Conservation (phyloP, 805 yeast species). For the Kluyveromyces starmeri region DNA sequence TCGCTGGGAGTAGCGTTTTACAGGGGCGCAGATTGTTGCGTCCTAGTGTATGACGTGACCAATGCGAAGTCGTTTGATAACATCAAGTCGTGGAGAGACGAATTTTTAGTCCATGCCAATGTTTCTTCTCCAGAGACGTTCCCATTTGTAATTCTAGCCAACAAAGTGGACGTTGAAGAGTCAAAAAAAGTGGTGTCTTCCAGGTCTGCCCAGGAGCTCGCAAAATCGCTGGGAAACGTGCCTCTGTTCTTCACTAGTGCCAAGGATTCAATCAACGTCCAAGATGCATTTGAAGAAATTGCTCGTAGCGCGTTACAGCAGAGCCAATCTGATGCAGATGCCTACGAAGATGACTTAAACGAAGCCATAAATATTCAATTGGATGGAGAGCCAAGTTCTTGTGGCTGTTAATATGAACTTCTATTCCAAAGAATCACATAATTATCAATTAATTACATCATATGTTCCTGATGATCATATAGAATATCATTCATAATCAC, state of each 20-base stretch:
- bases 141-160: constrained; percentile 92
- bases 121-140: constrained; percentile 89
- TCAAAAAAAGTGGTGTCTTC: constrained; percentile 62
- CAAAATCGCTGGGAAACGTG: constrained; percentile 59
- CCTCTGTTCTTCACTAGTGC: constrained; percentile 98
- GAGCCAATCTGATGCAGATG: constrained; percentile 60
- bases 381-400: constrained; percentile 68
- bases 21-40: constrained; percentile 97
- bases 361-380: constrained; percentile 94
- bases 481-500: too few relatives aligned
- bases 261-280: constrained; percentile 91
- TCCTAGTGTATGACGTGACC: constrained; percentile 89
- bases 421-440: too few relatives aligned
- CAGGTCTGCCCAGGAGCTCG: constrained; percentile 53
- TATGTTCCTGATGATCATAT: too few relatives aligned
- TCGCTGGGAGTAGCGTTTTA: constrained; percentile 94
- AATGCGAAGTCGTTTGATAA: constrained; percentile 89
- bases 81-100: constrained; percentile 89
- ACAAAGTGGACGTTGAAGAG: constrained; percentile 92
- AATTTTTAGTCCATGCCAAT: constrained; percentile 86
- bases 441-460: too few relatives aligned
- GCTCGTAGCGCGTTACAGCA: constrained; percentile 94
- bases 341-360: constrained; percentile 85
- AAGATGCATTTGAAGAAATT: constrained; percentile 90
- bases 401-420: constrained; percentile 69